Evolutionary conservation across 2,329 filamentous ascomycete species (phyloP), one percentile per base, ranked within the genome.

Genomic region (Xylaria multiplex): DNA sequence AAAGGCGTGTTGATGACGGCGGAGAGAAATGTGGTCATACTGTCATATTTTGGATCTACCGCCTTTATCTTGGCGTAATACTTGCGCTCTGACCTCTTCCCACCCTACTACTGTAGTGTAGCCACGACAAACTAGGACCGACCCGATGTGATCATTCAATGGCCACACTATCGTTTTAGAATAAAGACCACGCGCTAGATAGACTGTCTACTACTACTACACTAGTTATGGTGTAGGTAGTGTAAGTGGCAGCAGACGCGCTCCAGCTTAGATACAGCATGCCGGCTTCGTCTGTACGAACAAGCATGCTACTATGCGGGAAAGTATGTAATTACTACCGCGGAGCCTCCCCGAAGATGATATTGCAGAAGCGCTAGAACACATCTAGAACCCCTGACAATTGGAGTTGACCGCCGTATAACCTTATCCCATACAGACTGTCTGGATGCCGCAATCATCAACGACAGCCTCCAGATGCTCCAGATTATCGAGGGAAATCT

Each of bases 281-380:
- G 42, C 43, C 24, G n/a, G 8, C 27, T 35, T 48, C n/a, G 30
- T 46, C 42, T 40, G 19, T 35, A 24, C 3, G 14, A 14, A 40
- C 37, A 40, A 14, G 11, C 11, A 40, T 13, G 37, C 4, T 13
- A 5, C 11, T 14, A 40, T 40, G 37, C 37, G 37, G 37, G 37
- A 40, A 59, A 59, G 46, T 43, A 48, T 48, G 55, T 30, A 50
- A 48, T 56, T 50, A 35, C 56, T 49, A 40, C 62, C 56, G 58
- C 54, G 32, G 50, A 55, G 49, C 22, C 11, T 14, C 19, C 35
- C 35, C 42, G 24, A 32, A 7, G 6, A 50, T 62, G 49, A 45
- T 45, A 35, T n/a, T 24, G 30, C 46, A 50, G 61, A 42, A 63
- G 27, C 61, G 48, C 55, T 59, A 64, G 61, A 64, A 55, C 52